phyloP scores from a whole-genome alignment of 129 eudicot species.

The Lonicera japonica region DNA sequence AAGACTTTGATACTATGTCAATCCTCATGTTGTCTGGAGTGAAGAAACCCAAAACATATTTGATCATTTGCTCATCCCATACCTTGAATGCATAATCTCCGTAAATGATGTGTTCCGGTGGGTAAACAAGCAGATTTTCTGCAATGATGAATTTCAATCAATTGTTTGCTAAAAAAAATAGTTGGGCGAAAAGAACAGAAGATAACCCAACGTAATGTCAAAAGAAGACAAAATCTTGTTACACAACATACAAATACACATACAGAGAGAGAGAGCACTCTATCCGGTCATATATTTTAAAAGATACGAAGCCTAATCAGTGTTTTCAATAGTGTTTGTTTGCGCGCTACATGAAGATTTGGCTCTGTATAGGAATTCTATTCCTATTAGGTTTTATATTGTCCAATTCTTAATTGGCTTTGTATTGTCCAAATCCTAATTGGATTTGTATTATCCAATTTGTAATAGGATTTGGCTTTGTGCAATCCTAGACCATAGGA shows the following conservation, averaged over 20 bases:
- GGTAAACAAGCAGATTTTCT: slow-evolving; percentile 78
- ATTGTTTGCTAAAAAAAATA: slow-evolving; percentile 1
- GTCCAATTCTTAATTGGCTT: no score
- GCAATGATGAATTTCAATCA: slow-evolving; percentile 15
- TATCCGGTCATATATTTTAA: no score
- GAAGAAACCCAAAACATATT: slow-evolving; percentile 52
- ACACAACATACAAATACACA: background rate
- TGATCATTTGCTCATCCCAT: slow-evolving; percentile 71
- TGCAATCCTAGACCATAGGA: no score
- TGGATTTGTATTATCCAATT: no score
- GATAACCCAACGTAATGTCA: background rate
- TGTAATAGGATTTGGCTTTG: no score
- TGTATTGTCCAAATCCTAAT: no score
- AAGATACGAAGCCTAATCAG: no score
- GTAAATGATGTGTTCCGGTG: slow-evolving; percentile 77
- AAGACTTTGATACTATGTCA: slow-evolving; percentile 62
- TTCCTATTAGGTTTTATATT: no score
- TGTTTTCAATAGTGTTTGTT: no score
- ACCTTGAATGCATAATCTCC: slow-evolving; percentile 81
- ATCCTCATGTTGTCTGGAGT: slow-evolving; percentile 93
- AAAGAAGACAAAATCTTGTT: no score
- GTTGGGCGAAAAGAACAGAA: background rate
- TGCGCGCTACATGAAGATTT: no score
- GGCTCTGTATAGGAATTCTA: no score
- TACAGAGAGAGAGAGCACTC: background rate